phyloP scores from a whole-genome alignment of 805 yeast species.

The Saccharomycopsis fermentans region DNA sequence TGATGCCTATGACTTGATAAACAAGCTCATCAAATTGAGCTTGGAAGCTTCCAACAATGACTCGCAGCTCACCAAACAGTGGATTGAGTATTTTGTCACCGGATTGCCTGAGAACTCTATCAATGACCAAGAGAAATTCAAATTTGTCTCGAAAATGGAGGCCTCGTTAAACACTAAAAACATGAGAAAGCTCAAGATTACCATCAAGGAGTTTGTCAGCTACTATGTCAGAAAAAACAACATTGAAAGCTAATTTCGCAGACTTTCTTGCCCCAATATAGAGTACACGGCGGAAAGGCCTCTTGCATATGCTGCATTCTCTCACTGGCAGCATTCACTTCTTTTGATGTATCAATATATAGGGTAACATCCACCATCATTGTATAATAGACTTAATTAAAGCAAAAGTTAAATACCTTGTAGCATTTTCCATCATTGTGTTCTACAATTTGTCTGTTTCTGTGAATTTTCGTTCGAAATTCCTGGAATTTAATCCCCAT shows the following conservation, averaged over 20 bases:
- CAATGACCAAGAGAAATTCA: conserved; percentile 55
- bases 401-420: no score
- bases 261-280: no score
- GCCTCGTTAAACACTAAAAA: conserved; percentile 58
- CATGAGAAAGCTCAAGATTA: conserved; percentile 59
- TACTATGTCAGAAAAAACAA: conserved; percentile 73
- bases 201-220: conserved; percentile 65
- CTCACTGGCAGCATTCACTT: no score
- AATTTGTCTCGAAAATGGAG: conserved; percentile 47
- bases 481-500: no score
- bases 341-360: no score
- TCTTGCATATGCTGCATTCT: no score
- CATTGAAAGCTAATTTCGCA: background rate
- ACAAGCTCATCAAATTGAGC: conserved; percentile 50
- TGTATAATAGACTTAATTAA: no score
- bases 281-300: no score
- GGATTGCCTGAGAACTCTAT: conserved; percentile 55
- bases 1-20: conserved; percentile 67
- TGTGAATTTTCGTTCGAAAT: no score
- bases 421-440: no score
- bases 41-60: conserved; percentile 33
- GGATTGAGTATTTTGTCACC: conserved; percentile 51
- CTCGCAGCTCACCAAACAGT: conserved; percentile 30
- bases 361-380: no score
- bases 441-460: no score